Conservation (phyloP, 306 rosid species). For the Gastrolobium villosum region DNA sequence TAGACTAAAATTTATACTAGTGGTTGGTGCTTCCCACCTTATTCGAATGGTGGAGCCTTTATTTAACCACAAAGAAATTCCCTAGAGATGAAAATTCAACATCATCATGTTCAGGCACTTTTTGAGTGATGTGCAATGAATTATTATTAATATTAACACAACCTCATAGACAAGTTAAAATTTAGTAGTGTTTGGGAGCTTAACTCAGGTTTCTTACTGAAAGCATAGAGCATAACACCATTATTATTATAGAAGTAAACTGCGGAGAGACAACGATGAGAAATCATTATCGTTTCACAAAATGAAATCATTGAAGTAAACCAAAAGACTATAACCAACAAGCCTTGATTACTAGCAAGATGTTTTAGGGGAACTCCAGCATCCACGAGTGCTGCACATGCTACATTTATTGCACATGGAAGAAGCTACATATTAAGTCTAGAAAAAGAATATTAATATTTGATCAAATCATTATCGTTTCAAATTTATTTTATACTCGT, state of each 20-base stretch:
- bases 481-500: too few relatives aligned
- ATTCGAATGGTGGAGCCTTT: constrained; percentile 68
- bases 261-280: too few relatives aligned
- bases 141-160: too few relatives aligned
- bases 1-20: too few relatives aligned
- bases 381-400: constrained; percentile 93
- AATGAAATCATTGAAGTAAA: too few relatives aligned
- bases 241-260: too few relatives aligned
- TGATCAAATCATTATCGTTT: too few relatives aligned
- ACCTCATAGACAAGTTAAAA: neutral
- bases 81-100: constrained; percentile 55
- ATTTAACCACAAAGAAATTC: constrained; percentile 77
- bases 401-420: constrained; percentile 94
- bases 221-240: constrained; percentile 56
- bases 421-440: constrained; percentile 78
- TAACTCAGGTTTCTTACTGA: constrained; percentile 66
- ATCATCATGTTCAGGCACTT: neutral
- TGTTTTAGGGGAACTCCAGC: constrained; percentile 93
- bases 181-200: constrained; percentile 23
- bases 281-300: too few relatives aligned
- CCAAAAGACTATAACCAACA: constrained; percentile 31
- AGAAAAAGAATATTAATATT: too few relatives aligned
- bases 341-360: constrained; percentile 81
- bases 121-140: neutral
- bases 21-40: constrained; percentile 78